Evolutionary conservation across 2,329 filamentous ascomycete genomes (phyloP), one percentile per base, ranked within the genome.

Genomic region (Nemania abortiva): DNA sequence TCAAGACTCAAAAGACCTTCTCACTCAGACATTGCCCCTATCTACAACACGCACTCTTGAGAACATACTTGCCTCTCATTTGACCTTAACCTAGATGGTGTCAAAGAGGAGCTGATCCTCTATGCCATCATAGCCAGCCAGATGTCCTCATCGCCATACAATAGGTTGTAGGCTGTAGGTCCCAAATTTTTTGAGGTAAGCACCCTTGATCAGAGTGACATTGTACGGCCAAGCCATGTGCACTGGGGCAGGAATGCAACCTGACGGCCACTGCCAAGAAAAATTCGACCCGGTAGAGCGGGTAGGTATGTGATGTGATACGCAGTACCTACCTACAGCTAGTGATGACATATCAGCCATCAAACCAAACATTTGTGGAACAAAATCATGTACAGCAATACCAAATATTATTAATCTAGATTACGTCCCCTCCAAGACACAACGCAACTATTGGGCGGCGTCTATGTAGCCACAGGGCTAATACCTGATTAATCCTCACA

Each of bases 161-260:
- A 27, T 27, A 27, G 24, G 24, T 27, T 5, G 24, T 27, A 27
- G 24, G 47, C 2, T 42, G 18, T 15, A n/a, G 27, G 59, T 59
- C 53, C 59, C 39, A 62, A 18, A 49, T 50, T 58, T 37, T 37
- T 55, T n/a, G 11, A 50, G 20, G 20, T 54, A 34, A 39, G 29
- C 11, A 6, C 2, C 22, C 54, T 39, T 39, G n/a, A 20, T 50
- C 15, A 60, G 52, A 45, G 65, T 70, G 29, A 42, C 65, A 70
- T 63, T 37, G 59, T 52, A 59, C 60, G 50, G 58, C 56, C 39
- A 37, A 66, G 50, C 63, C 66, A 71, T 66, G 63, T 63, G 66
- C 56, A 37, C 49, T 20, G 42, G 34, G 11, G 29, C 59, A 22
- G 39, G 55, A 61, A 69, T 69, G 66, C 62, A 63, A 65, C 69